Conservation (phyloP, 805 yeast species). For the Phaffomyces opuntiae region DNA sequence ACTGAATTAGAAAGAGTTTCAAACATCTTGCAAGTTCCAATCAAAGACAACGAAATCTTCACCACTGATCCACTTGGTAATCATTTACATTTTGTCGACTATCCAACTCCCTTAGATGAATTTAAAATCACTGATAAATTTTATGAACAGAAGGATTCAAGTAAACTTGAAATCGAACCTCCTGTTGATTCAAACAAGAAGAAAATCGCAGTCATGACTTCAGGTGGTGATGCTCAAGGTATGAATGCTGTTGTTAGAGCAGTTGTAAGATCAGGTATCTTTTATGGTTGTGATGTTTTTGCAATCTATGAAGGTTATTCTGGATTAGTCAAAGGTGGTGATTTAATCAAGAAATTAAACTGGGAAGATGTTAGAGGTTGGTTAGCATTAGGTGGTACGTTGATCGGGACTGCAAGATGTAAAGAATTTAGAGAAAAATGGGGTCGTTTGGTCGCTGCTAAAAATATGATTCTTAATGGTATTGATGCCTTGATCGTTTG, state of each 20-base stretch:
- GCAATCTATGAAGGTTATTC: slow-evolving; percentile 94
- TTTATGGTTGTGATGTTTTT: slow-evolving; percentile 80
- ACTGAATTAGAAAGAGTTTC: slow-evolving; percentile 28
- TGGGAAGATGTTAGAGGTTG: slow-evolving; percentile 97
- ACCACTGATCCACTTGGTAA: slow-evolving; percentile 63
- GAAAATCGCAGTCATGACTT: slow-evolving; percentile 91
- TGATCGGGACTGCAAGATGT: slow-evolving; percentile 94
- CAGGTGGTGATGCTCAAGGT: slow-evolving; percentile 99
- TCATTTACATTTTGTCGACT: slow-evolving; percentile 30
- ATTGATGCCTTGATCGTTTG: slow-evolving; percentile 93
- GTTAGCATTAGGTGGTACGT: slow-evolving; percentile 89
- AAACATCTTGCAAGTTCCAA: slow-evolving; percentile 13
- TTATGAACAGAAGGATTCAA: slow-evolving; percentile 11
- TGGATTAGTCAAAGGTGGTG: slow-evolving; percentile 86
- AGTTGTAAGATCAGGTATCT: slow-evolving; percentile 87
- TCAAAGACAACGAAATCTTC: slow-evolving; percentile 14
- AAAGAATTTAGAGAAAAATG: slow-evolving; percentile 75
- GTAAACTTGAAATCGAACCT: not conserved
- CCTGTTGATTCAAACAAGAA: slow-evolving; percentile 15
- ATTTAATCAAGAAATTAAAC: slow-evolving; percentile 63
- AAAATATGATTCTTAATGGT: slow-evolving; percentile 77
- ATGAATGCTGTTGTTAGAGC: slow-evolving; percentile 97
- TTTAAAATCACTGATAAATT: slow-evolving; percentile 8
- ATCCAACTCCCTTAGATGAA: slow-evolving; percentile 17
- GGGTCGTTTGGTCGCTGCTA: slow-evolving; percentile 80